A percentile compares a stretch with the other conserved stretches of the same genome.
Conservation (phyloP, 208 protist species). For the Leishmania tarentolae region DNA sequence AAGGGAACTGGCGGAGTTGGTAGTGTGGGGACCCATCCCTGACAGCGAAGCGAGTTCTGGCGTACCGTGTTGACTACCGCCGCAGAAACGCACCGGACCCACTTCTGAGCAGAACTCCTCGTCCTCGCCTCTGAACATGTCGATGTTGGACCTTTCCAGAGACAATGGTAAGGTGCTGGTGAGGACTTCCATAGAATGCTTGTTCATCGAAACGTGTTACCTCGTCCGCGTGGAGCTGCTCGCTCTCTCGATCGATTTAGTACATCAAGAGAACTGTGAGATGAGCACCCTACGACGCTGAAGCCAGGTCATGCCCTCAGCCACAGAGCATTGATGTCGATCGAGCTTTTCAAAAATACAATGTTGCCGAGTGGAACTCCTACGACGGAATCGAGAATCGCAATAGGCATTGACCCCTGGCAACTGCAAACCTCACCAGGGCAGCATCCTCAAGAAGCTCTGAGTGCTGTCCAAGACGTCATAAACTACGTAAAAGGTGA, state of each 20-base stretch:
- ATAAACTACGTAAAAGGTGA: conserved; percentile 54
- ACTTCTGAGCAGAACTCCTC: neutral
- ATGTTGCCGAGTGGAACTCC: conserved; percentile 67
- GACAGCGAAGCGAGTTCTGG: neutral
- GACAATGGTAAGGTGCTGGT: conserved; percentile 15
- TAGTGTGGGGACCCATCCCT: neutral
- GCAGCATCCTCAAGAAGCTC: conserved; percentile 83
- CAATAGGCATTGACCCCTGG: conserved; percentile 63
- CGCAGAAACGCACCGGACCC: neutral
- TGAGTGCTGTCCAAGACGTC: conserved; percentile 77
- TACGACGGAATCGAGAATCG: conserved; percentile 70
- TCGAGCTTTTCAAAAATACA: conserved; percentile 58
- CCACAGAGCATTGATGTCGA: conserved; percentile 75
- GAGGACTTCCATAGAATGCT: conserved; percentile 21
- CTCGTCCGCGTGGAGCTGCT: conserved; percentile 39
- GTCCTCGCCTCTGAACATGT: conserved; percentile 6
- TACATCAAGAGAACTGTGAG: conserved; percentile 66
- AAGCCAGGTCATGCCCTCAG: conserved; percentile 67
- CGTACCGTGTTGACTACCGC: neutral
- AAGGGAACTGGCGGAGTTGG: neutral
- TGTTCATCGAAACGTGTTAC: conserved; percentile 33
- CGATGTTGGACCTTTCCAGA: conserved; percentile 8
- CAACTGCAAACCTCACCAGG: conserved; percentile 69
- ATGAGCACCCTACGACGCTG: conserved; percentile 55
- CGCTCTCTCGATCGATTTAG: conserved; percentile 67